Conservation (phyloP, 139 green algal genomes). For the Tetraselmis striata region DNA sequence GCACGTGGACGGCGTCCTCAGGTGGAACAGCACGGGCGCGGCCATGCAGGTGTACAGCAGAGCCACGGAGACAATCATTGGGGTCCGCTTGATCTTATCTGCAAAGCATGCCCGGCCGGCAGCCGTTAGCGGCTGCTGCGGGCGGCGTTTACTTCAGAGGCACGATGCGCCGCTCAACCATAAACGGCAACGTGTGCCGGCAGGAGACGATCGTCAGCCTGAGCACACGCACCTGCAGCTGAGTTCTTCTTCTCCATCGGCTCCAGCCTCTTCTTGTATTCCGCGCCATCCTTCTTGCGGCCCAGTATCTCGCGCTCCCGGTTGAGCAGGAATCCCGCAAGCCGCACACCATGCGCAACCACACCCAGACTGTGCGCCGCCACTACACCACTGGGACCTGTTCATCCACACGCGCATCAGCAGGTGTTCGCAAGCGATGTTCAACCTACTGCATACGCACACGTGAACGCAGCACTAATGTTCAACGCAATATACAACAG, state of each 20-base stretch:
- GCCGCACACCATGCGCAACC: conserved; percentile 5
- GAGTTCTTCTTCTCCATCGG: neutral
- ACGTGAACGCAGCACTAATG: too few species aligned
- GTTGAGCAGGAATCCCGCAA: conserved; percentile 7
- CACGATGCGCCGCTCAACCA: too few species aligned
- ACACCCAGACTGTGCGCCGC: conserved; percentile 6
- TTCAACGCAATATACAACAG: neutral
- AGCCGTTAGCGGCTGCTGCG: too few species aligned
- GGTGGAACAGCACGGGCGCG: conserved; percentile 9
- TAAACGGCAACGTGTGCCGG: too few species aligned
- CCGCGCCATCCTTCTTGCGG: conserved; percentile 4
- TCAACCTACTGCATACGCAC: too few species aligned
- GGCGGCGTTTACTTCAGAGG: too few species aligned
- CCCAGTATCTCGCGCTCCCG: conserved; percentile 4
- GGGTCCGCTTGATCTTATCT: neutral
- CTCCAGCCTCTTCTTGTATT: conserved; percentile 4
- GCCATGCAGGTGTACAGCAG: conserved; percentile 15
- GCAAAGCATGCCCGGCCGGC: too few species aligned
- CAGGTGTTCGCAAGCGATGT: too few species aligned
- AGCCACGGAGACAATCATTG: neutral
- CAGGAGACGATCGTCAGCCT: too few species aligned
- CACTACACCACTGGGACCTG: neutral
- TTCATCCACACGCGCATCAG: too few species aligned
- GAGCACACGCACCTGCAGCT: neutral
- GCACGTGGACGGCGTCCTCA: neutral